Evolutionary conservation across 192 early-diverging fungal genomes (phyloP), one percentile per base, ranked within the genome.

Genomic region (Coemansia sp.): DNA sequence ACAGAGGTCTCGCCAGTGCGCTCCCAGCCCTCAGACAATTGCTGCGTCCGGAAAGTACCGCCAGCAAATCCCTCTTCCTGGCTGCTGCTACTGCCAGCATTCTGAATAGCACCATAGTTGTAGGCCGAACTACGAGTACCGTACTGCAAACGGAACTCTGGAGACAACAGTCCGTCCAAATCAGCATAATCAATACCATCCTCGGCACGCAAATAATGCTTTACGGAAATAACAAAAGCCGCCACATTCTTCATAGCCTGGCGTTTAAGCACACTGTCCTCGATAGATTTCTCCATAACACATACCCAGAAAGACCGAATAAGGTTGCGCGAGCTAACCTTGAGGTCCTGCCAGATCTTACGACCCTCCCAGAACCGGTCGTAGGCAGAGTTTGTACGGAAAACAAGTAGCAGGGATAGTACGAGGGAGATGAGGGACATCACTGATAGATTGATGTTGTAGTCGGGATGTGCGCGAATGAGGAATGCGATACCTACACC

Each of bases 281-380:
- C 83, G 18, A 64, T 55, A 8, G 72, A 69, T 43, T 72, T 70
- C 43, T 87, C 79, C 33, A 53, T 49, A 7, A 80, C 64, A n/a
- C 78, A 62, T 40, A 90, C 78, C 89, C 89, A 94, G 44, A 88
- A 72, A 37, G 80, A 61, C 28, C 94, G 86, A 3, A 91, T 78
- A 40, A 93, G 50, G 75, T 85, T 89, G 34, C 93, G 85, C 38
- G 90, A 77, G 19, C 78, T 69, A 20, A 81, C 77, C 24, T 79
- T 77, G 53, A 92, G 61, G 11, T 81, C 78, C 26, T 81, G 82
- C 92, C 92, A 97, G 15, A 84, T 55, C 55, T 85, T 79, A 35
- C 94, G 82, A 15, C 89, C 94, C 73, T 94, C 94, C 83, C 83
- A 93, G 76, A 83, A 94, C 22, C 91, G 77, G 53, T 86, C 83